Evolutionary conservation across 208 protist species (phyloP), one percentile per base, ranked within the genome.

Genomic region (Crithidia bombi): DNA sequence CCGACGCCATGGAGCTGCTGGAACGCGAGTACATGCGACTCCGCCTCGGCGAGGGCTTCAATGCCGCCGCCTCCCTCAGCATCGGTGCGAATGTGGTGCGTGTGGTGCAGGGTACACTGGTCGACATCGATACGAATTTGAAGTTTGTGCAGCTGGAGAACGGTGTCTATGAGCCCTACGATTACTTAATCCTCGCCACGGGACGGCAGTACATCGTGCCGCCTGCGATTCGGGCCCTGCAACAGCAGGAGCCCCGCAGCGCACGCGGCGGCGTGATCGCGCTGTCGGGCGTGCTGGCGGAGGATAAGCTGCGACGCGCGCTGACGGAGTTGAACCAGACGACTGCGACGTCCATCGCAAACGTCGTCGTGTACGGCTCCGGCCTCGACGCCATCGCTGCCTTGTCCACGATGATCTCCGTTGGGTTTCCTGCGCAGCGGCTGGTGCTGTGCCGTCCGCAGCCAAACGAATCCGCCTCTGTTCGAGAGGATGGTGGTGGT

Each of bases 301-400:
- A 92, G 50, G 80, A 88, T 47, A 81, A 75, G 10, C 73, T 96
- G 25, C 69, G 74, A 7, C 88, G 92, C 57, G 61, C 81, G 30
- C 38, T 97, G 54, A 28, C 65, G 43, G 90, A 92, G 47, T 46
- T 92, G 26, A 85, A 92, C 47, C 64, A 69, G 38, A 81, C 86
- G 44, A 73, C 65, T 43, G 87, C 88, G 61, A 81, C 90, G 54
- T 79, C 70, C 49, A 84, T 82, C 64, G 69, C 82, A 28, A 95
- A 92, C 70, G 69, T 95, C 47, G 57, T 98, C 25, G 86, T 98
- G 25, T 98, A 96, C 73, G 92, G 94, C 44, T 90, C 89, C 21
- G 78, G 78, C 23, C 69, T 96, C 23, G 92, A 98, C 52, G 87
- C 90, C 6, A 86, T 95, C 21, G 75, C 86, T 2, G 65, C 80